Base-by-base conservation (phyloP, 805 yeast species). In the Saturnispora quitensis region DNA sequence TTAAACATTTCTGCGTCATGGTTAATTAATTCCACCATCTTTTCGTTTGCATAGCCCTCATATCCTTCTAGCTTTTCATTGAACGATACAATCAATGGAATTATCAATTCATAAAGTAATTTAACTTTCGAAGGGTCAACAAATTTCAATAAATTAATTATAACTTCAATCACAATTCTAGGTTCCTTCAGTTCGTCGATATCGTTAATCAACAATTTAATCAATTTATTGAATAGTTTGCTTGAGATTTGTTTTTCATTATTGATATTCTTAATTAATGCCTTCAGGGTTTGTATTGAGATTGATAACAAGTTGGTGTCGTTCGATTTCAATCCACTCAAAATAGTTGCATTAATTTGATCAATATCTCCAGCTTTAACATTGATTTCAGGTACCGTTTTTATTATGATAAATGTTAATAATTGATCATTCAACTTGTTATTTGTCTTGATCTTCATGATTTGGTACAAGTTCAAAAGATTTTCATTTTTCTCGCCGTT, bases 201-300 rank as follows among this genome's bases (percentile, higher is more conserved):
- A 3, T 54, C 44, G 5, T 17, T 38, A 38, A 38, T 20, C 15
- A 38, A 20, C 22, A 38, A 18, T 18, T 18, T 38, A 4, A 38
- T 38, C 13, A 38, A 38, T 18, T 18, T 38, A 18, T 38, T 38
- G 18, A 85, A 64, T 28, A 80, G 61, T 15, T 66, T 66, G 51
- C 73, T 72, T 38, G 82, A 67, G 1, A 77, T 62, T 4, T 58
- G 51, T 4, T 69, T 65, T 7, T 74, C 68, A 44, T 63, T 4
- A 52, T 58, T 56, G 6, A 60, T 63, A 3, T 63, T 51, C 8
- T 67, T 61, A 40, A 84, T 70, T 43, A 87, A 67, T 0, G 82
- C 72, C 58, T 75, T 82, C 48, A 84, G 70, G 15, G 93, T 82
- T 56, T 83, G 89, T 12, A 82, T 69, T 0, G 78, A 70, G 9